These are phyloP conservation scores for Monosporozyma servazzii DNA, from an alignment of 805 yeast genomes.

Conservation along the genomic window DNA sequence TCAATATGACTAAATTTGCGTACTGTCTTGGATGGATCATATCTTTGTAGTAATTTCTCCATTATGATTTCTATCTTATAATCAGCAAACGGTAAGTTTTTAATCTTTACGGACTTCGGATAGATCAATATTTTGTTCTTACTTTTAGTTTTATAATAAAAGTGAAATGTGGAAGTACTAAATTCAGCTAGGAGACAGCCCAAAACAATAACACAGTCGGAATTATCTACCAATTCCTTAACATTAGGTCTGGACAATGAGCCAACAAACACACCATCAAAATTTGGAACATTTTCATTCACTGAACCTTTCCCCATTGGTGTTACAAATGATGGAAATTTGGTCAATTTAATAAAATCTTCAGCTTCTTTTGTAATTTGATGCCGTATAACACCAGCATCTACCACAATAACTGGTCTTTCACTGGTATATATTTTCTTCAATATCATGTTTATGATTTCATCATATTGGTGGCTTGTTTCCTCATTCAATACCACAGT, in stretches of 20 bases:
- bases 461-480: conserved; percentile 35
- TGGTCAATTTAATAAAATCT: conserved; percentile 47
- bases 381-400: conserved; percentile 75
- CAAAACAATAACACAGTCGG: conserved; percentile 62
- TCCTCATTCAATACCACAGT: conserved; percentile 29
- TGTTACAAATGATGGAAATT: conserved; percentile 68
- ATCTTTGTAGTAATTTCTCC: conserved; percentile 12
- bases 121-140: conserved; percentile 60
- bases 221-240: conserved; percentile 54
- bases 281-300: conserved; percentile 55
- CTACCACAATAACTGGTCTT: conserved; percentile 63
- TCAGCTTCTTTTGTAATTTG: conserved; percentile 45
- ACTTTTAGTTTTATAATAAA: conserved; percentile 43
- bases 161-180: conserved; percentile 74
- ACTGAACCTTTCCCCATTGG: conserved; percentile 79
- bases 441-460: conserved; percentile 42
- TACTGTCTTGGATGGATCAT: conserved; percentile 25
- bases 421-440: conserved; percentile 41
- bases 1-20: conserved; percentile 7
- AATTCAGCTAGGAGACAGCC: conserved; percentile 75
- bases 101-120: conserved; percentile 54
- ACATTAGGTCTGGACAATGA: conserved; percentile 59
- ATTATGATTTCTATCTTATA: conserved; percentile 43
- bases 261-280: conserved; percentile 74
- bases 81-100: conserved; percentile 52